phyloP scores from a whole-genome alignment of 768 basidiomycete genomes.

The Cystofilobasidium bisporidii region DNA sequence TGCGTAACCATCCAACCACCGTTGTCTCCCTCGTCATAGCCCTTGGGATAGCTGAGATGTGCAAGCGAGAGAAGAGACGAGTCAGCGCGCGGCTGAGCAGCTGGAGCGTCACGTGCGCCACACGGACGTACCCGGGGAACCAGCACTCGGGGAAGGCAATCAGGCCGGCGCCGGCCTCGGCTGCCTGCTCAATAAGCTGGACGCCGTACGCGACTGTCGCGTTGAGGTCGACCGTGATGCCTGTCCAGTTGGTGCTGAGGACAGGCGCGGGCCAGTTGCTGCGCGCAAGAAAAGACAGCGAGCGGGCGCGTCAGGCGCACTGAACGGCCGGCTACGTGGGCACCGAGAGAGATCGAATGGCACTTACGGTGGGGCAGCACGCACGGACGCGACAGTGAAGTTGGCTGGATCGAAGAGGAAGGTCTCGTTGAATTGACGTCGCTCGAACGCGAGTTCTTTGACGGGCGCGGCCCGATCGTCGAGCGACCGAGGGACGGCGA shows the following conservation, averaged over 20 bases:
- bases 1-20: background rate
- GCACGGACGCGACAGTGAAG: constrained; percentile 3
- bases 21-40: constrained; percentile 10
- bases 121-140: background rate
- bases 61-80: background rate
- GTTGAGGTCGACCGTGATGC: background rate
- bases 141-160: constrained; percentile 2
- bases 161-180: background rate
- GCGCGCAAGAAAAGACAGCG: background rate
- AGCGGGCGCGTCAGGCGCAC: no score
- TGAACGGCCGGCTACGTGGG: no score
- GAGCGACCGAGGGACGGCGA: background rate
- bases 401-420: background rate
- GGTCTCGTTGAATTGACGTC: background rate
- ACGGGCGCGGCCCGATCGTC: background rate
- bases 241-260: constrained; percentile 11
- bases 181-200: background rate
- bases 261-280: constrained; percentile 7
- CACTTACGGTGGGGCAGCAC: background rate
- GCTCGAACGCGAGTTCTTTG: background rate
- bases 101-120: no score
- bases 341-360: no score
- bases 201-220: background rate
- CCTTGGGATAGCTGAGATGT: constrained; percentile 2
- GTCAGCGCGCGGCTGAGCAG: background rate